These are phyloP conservation scores for Betula pendula DNA, from an alignment of 306 rosid genomes.

Conservation along the genomic window DNA sequence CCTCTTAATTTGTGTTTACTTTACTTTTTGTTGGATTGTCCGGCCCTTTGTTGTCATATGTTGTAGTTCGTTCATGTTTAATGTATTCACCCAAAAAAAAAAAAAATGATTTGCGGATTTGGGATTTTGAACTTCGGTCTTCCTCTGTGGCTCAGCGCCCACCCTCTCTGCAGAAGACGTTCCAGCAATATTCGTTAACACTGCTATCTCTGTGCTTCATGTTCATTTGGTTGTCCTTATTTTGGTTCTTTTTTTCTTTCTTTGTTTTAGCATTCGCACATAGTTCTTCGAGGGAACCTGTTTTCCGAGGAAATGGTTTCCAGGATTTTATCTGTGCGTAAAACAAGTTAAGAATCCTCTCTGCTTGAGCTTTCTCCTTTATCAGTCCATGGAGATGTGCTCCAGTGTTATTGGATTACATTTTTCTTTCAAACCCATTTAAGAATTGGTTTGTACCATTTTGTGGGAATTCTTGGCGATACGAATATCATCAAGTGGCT, in stretches of 20 bases:
- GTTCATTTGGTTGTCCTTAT: background rate
- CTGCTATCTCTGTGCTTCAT: background rate
- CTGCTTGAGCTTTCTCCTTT: slow-evolving; percentile 83
- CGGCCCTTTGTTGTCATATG: too few species aligned
- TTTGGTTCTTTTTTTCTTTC: background rate
- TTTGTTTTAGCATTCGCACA: slow-evolving; percentile 34
- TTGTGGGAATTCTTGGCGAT: background rate
- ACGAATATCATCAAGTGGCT: background rate
- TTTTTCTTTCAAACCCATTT: background rate
- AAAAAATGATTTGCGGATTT: too few species aligned
- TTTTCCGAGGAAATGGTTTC: slow-evolving; percentile 32
- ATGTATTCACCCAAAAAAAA: too few species aligned
- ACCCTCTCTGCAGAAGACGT: background rate
- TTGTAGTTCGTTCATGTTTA: too few species aligned
- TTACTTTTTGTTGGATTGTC: too few species aligned
- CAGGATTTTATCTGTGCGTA: slow-evolving; percentile 83
- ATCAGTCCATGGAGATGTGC: slow-evolving; percentile 50
- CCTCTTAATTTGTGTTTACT: too few species aligned
- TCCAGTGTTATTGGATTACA: slow-evolving; percentile 88
- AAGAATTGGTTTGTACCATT: background rate
- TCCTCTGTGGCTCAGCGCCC: background rate
- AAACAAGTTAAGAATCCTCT: slow-evolving; percentile 49
- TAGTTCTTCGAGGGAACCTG: slow-evolving; percentile 64
- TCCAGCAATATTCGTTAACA: background rate
- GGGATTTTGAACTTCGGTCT: background rate